Evolutionary conservation across 2,329 filamentous ascomycete species (phyloP).

Genomic region (Cytospora chrysosperma): DNA sequence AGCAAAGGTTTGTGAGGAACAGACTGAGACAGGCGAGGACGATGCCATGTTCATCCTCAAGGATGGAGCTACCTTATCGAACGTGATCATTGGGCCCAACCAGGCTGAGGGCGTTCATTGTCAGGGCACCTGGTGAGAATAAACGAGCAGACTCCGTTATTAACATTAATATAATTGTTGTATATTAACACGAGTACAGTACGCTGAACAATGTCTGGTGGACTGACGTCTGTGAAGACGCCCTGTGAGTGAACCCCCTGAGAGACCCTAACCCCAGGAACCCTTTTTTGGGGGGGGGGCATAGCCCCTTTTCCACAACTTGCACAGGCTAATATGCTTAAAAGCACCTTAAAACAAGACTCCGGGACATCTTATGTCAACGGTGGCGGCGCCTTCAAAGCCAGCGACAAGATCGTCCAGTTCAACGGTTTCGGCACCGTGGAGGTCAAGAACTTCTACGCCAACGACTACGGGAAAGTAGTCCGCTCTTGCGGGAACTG

Average conservation of each 20-base stretch:
- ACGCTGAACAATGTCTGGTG: neutral
- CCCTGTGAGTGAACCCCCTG: neutral
- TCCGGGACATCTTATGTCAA: constrained; percentile 38
- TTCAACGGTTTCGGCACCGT: constrained; percentile 39
- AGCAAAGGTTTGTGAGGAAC: constrained; percentile 13
- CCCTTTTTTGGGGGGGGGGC: too few species aligned
- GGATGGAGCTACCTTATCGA: constrained; percentile 48
- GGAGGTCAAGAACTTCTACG: constrained; percentile 40
- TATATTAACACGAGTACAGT: neutral
- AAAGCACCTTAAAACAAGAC: constrained; percentile 27
- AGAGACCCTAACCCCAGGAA: too few species aligned
- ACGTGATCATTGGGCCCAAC: constrained; percentile 50
- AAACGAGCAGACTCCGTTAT: too few species aligned
- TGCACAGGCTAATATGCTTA: too few species aligned
- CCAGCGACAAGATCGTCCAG: constrained; percentile 39
- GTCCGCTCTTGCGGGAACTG: constrained; percentile 51
- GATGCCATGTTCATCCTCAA: constrained; percentile 50
- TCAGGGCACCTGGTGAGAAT: constrained; percentile 39
- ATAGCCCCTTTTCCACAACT: too few species aligned
- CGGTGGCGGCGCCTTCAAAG: constrained; percentile 38
- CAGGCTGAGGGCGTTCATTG: constrained; percentile 50
- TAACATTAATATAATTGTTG: neutral
- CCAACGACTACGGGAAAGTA: constrained; percentile 44
- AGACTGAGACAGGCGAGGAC: constrained; percentile 26
- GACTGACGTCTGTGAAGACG: neutral